phyloP scores from a whole-genome alignment of 768 basidiomycete genomes.

The Fibroporia radiculosa region DNA sequence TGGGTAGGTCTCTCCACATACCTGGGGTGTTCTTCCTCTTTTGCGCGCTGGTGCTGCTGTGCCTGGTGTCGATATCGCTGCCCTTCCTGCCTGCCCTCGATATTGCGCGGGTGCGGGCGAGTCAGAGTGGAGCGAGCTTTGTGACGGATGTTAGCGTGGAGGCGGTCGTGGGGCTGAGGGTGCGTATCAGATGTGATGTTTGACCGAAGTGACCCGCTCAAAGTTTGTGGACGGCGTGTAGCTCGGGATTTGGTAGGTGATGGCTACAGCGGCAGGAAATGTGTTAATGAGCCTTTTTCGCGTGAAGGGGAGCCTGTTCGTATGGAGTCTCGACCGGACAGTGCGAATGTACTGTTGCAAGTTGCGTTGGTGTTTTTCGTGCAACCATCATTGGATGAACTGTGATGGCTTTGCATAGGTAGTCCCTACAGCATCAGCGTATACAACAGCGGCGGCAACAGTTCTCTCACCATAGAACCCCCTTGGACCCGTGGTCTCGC shows the following conservation, averaged over 20 bases:
- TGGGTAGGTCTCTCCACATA: slow-evolving; percentile 40
- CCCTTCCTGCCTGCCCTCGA: slow-evolving; percentile 64
- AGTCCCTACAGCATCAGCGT: slow-evolving; percentile 49
- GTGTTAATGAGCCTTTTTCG: background rate
- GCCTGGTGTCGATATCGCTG: slow-evolving; percentile 65
- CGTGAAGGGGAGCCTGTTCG: slow-evolving; percentile 50
- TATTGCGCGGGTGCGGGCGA: slow-evolving; percentile 51
- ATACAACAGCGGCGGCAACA: slow-evolving; percentile 26
- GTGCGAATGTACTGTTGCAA: slow-evolving; percentile 40
- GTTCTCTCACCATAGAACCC: slow-evolving; percentile 35
- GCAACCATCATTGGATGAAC: background rate
- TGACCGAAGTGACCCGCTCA: background rate
- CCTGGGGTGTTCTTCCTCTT: slow-evolving; percentile 51
- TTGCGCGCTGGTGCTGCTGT: slow-evolving; percentile 54
- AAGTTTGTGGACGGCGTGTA: slow-evolving; percentile 18
- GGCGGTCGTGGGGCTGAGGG: slow-evolving; percentile 41
- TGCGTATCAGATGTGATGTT: slow-evolving; percentile 31
- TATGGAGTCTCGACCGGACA: slow-evolving; percentile 35
- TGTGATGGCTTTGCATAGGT: slow-evolving; percentile 24
- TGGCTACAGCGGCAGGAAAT: background rate
- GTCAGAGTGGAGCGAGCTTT: slow-evolving; percentile 20
- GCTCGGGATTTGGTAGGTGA: slow-evolving; percentile 64
- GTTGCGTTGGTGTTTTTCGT: slow-evolving; percentile 25
- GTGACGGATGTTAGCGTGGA: slow-evolving; percentile 13
- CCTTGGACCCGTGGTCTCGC: slow-evolving; percentile 72